These are phyloP conservation scores for Saturnispora sanitii DNA, from an alignment of 805 yeast species.

Conservation along the genomic window DNA sequence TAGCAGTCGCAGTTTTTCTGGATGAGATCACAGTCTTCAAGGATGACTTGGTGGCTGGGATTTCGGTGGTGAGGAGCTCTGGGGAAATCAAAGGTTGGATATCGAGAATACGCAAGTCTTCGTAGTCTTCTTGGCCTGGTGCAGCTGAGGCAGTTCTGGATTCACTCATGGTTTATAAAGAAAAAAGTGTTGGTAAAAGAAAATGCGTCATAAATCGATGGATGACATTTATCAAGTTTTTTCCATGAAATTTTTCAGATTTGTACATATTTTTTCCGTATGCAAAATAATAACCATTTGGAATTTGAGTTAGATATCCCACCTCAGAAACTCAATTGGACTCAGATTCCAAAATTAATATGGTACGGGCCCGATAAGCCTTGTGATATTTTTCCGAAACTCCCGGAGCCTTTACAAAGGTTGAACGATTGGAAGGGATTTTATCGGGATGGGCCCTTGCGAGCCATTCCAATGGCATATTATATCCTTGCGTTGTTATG, in stretches of 20 bases:
- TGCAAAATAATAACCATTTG: conserved; percentile 4
- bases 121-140: conserved; percentile 57
- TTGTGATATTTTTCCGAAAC: neutral
- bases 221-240: neutral
- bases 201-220: conserved; percentile 5
- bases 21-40: conserved; percentile 62
- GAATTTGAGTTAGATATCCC: conserved; percentile 1
- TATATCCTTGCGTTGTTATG: neutral
- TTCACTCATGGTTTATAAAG: conserved; percentile 1
- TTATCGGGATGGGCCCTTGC: neutral
- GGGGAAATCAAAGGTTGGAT: conserved; percentile 95
- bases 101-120: conserved; percentile 70
- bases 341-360: neutral
- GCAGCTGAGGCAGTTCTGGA: conserved; percentile 22
- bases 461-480: neutral
- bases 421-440: neutral
- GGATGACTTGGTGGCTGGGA: conserved; percentile 51
- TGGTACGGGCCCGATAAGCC: neutral
- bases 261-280: neutral
- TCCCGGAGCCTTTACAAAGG: neutral
- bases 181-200: neutral
- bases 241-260: neutral
- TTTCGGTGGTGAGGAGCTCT: conserved; percentile 77
- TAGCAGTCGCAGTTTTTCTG: conserved; percentile 67
- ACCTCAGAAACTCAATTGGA: neutral